These are phyloP conservation scores for Marchantia paleacea DNA, from an alignment of 225 moss, liverwort and hornwort species.

Conservation along the genomic window DNA sequence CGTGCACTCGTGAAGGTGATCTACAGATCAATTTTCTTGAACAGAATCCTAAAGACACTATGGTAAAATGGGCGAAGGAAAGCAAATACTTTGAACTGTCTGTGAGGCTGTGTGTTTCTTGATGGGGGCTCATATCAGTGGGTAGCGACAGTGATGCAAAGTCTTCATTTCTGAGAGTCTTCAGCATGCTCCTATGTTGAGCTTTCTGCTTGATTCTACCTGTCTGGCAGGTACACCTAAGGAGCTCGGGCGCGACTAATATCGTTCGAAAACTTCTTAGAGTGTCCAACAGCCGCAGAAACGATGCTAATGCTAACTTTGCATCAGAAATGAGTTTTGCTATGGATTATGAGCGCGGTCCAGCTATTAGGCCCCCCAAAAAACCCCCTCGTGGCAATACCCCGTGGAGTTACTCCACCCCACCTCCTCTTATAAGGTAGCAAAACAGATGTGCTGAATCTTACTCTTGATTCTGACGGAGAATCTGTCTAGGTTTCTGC, in stretches of 20 bases:
- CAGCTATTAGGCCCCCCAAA: not conserved
- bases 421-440: not conserved
- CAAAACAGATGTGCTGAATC: not conserved
- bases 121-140: not conserved
- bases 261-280: not conserved
- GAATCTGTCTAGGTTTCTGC: not conserved
- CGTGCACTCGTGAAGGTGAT: not conserved
- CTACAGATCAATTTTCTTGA: not conserved
- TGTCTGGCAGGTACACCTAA: not conserved
- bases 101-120: not conserved
- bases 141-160: not conserved
- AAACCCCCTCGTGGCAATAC: not conserved
- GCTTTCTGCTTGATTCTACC: not conserved
- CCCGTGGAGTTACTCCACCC: not conserved
- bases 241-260: not conserved
- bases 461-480: not conserved
- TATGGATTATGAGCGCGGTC: not conserved
- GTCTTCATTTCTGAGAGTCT: not conserved
- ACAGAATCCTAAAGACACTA: not conserved
- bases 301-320: not conserved
- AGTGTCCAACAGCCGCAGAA: not conserved
- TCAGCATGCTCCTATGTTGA: not conserved
- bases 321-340: not conserved
- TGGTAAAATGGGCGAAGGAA: not conserved
- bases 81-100: not conserved